phyloP scores from a whole-genome alignment of 164 flowering plant species.

The Saururus chinensis region DNA sequence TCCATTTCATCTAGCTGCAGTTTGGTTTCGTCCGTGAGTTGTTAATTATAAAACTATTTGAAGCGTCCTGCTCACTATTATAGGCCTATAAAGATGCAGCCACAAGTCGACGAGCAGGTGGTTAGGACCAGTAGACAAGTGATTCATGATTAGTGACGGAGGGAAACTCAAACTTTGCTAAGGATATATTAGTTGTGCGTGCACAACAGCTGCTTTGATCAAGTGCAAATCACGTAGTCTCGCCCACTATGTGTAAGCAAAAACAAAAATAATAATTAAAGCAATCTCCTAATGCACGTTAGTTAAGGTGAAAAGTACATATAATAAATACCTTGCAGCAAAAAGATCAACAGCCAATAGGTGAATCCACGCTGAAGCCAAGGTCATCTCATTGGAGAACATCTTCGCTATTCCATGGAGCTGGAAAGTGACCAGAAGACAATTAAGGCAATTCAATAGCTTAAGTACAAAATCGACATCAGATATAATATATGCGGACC shows the following conservation, averaged over 20 bases:
- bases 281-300: background rate
- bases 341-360: constrained; percentile 77
- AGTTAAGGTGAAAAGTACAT: background rate
- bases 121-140: too few relatives aligned
- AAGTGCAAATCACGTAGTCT: background rate
- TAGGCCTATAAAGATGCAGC: too few relatives aligned
- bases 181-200: background rate
- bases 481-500: constrained; percentile 29
- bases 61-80: too few relatives aligned
- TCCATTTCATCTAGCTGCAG: too few relatives aligned
- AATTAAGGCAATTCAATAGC: background rate
- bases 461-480: background rate
- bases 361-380: constrained; percentile 98
- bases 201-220: background rate
- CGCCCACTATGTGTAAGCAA: background rate
- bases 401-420: constrained; percentile 70
- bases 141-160: too few relatives aligned
- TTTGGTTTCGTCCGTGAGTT: too few relatives aligned
- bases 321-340: constrained; percentile 68
- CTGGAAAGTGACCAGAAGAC: constrained; percentile 26
- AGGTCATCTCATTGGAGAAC: constrained; percentile 82
- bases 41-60: too few relatives aligned
- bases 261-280: too few relatives aligned
- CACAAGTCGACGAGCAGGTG: too few relatives aligned
- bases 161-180: background rate